Evolutionary conservation across 2,329 filamentous ascomycete species (phyloP), one percentile per base, ranked within the genome.

Genomic region (Aspergillus transmontanensis): DNA sequence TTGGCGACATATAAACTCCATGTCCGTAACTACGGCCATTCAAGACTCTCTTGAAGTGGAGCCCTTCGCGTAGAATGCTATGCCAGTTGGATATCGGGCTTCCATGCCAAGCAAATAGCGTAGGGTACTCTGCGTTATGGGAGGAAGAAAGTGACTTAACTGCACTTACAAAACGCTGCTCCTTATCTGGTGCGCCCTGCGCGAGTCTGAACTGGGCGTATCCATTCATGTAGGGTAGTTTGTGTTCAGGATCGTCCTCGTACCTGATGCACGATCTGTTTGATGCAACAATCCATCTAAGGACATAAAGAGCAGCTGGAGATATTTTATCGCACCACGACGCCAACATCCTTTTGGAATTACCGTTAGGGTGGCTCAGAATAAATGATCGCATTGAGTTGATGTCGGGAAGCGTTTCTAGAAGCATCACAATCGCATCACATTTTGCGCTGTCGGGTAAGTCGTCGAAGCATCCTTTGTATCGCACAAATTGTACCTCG

Each of bases 241-340:
- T 83, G 65, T 89, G 83, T 41, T 81, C 79, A 36, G 67, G 64
- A 26, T 72, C 45, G 9, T 64, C 54, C 19, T 95, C 89, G 68
- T 94, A 89, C 53, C 94, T 83, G 64, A 97, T 95, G 69, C 90
- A 94, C 0, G 94, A 94, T 53, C 92, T 85, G 71, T 97, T 97
- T 0, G 93, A 96, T 0, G 93, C 91, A 62, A 97, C 87, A 64
- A 97, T 91, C 94, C 94, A 97, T 58, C 91, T 86, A 23, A 97
- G 79, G 0, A 96, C 77, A 23, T 87, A 86, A 3, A 92, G 77
- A 0, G 89, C 86, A 7, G 90, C 85, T 2, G 87, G 85, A 0
- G 89, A 86, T 11, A 97, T 83, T 21, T 83, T 79, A 26, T 86
- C 81, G 66, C 79, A 76, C 88, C 88, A 91, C 53, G 76, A 79